A percentile compares a stretch with the other conserved stretches of the same genome.
phyloP scores from a whole-genome alignment of 257 asterid genomes.

The Petrea volubilis region DNA sequence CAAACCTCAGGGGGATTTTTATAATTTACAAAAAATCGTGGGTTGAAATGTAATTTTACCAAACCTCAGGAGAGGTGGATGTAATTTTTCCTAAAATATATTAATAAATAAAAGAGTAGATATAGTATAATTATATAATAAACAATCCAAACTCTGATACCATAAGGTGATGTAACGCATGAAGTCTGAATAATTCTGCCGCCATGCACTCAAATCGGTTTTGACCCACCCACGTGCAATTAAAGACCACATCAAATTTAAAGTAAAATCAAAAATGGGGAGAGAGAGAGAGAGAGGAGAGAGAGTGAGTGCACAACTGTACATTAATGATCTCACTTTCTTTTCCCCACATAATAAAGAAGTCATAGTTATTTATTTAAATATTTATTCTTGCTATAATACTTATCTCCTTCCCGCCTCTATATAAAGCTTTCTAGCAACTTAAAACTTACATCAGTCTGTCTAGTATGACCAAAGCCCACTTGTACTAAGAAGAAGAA shows the following conservation, averaged over 20 bases:
- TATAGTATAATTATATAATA: no score
- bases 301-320: no score
- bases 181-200: conserved; percentile 27
- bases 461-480: conserved; percentile 20
- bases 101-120: no score
- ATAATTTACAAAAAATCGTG: no score
- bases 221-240: conserved; percentile 74
- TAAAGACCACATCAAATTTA: background rate
- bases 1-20: no score
- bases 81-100: no score
- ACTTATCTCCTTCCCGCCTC: conserved; percentile 28
- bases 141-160: background rate
- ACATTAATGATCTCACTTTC: background rate
- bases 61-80: no score
- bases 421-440: conserved; percentile 16
- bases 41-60: no score
- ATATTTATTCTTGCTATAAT: background rate
- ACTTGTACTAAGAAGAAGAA: background rate
- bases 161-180: background rate
- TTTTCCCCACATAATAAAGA: background rate
- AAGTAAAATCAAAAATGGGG: background rate
- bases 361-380: no score
- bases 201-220: conserved; percentile 30
- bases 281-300: no score
- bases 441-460: background rate